These are phyloP conservation scores for Chrysoporthe austroafricana DNA, from an alignment of 2,329 filamentous ascomycete species.

Conservation along the genomic window DNA sequence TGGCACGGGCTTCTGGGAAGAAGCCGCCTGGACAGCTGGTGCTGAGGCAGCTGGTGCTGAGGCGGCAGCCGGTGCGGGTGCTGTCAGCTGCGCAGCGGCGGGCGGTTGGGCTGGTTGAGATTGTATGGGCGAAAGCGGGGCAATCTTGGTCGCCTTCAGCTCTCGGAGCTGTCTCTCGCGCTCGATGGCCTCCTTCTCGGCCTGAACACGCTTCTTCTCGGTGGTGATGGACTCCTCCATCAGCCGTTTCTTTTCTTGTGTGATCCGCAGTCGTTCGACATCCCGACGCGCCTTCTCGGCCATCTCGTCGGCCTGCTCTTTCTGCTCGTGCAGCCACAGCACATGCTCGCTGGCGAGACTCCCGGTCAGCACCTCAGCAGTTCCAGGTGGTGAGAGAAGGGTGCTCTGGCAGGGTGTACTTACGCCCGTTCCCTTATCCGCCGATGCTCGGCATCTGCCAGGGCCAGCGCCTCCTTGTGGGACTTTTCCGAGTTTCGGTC, in stretches of 20 bases:
- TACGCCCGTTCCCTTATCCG: slow-evolving; percentile 27
- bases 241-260: slow-evolving; percentile 17
- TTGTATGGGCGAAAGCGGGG: slow-evolving; percentile 23
- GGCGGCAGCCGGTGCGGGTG: slow-evolving; percentile 12
- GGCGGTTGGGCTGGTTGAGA: slow-evolving; percentile 18
- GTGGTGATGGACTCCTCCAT: slow-evolving; percentile 37
- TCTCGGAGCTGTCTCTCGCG: slow-evolving; percentile 23
- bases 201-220: slow-evolving; percentile 31
- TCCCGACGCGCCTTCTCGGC: slow-evolving; percentile 33
- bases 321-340: slow-evolving; percentile 34
- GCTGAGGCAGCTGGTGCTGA: slow-evolving; percentile 13
- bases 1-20: slow-evolving; percentile 5
- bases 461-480: slow-evolving; percentile 27
- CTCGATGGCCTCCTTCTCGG: slow-evolving; percentile 22
- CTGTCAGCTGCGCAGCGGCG: slow-evolving; percentile 14
- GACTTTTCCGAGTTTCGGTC: slow-evolving; percentile 27
- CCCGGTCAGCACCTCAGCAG: not conserved
- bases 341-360: slow-evolving; percentile 36
- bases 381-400: not conserved
- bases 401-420: not conserved
- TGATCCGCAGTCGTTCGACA: slow-evolving; percentile 30
- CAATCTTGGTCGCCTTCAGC: slow-evolving; percentile 19
- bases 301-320: slow-evolving; percentile 34
- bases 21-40: not conserved
- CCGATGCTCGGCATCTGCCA: slow-evolving; percentile 24